A percentile compares a stretch with the other conserved stretches of the same genome.
Conservation (phyloP, 1,139 yeast genomes). For the Blastobotrys ciferrii region DNA sequence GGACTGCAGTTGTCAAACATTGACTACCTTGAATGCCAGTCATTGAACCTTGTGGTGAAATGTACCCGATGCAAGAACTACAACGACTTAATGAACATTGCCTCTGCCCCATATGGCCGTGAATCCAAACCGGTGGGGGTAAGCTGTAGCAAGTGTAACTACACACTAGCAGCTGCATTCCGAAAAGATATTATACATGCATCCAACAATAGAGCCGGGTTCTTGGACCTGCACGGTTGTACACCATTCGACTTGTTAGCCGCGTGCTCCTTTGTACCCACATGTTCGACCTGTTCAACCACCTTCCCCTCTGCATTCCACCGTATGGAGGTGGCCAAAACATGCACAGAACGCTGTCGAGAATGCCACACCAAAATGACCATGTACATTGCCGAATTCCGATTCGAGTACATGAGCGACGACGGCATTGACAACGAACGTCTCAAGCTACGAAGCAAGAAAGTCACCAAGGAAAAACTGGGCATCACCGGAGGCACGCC, state of each 20-base stretch:
- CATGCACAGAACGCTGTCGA: slow-evolving; percentile 35
- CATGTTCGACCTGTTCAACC: slow-evolving; percentile 39
- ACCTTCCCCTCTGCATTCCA: slow-evolving; percentile 32
- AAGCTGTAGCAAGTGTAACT: slow-evolving; percentile 38
- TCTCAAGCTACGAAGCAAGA: slow-evolving; percentile 23
- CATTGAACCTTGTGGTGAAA: slow-evolving; percentile 37
- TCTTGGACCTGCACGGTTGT: slow-evolving; percentile 40
- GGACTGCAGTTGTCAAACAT: slow-evolving; percentile 35
- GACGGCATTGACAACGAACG: slow-evolving; percentile 22
- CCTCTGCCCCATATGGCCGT: slow-evolving; percentile 39
- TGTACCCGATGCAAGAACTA: slow-evolving; percentile 41
- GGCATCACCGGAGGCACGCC: slow-evolving; percentile 41
- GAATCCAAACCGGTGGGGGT: slow-evolving; percentile 36
- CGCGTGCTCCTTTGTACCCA: slow-evolving; percentile 35
- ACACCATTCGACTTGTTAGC: slow-evolving; percentile 39
- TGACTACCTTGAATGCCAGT: slow-evolving; percentile 37
- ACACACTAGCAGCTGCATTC: slow-evolving; percentile 37
- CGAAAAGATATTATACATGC: slow-evolving; percentile 39
- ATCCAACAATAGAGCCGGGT: slow-evolving; percentile 34
- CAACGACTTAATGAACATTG: slow-evolving; percentile 36
- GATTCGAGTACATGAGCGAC: slow-evolving; percentile 30
- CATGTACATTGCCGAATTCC: slow-evolving; percentile 34
- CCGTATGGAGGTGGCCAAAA: slow-evolving; percentile 37
- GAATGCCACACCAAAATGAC: slow-evolving; percentile 39
- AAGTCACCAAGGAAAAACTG: slow-evolving; percentile 30